Evolutionary conservation across 305 asterid species (phyloP).

Genomic region (Coffea humblotiana): DNA sequence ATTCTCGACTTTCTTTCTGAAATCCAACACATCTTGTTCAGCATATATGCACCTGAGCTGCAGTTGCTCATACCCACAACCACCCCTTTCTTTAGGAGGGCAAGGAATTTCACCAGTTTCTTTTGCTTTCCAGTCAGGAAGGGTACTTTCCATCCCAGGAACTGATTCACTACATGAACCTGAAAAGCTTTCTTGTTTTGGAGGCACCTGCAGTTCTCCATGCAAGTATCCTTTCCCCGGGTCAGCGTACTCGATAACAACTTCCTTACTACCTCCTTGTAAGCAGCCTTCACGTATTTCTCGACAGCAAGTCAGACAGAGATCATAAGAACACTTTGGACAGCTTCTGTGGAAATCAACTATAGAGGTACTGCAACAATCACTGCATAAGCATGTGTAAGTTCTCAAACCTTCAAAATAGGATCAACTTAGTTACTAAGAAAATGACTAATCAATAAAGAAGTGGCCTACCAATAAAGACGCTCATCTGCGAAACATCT

Average conservation of each 20-base stretch:
- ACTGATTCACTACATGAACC: slow-evolving; percentile 7
- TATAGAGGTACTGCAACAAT: slow-evolving; percentile 58
- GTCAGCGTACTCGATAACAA: slow-evolving; percentile 16
- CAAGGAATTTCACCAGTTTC: slow-evolving; percentile 57
- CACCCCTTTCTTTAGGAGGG: slow-evolving; percentile 49
- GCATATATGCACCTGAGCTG: slow-evolving; percentile 44
- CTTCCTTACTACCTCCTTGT: slow-evolving; percentile 31
- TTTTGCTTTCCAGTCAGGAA: slow-evolving; percentile 45
- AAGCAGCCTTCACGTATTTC: slow-evolving; percentile 57
- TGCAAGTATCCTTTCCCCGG: slow-evolving; percentile 28
- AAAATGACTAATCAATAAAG: background rate
- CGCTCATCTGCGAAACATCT: slow-evolving; percentile 39
- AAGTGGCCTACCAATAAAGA: slow-evolving; percentile 45
- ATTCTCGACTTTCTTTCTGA: slow-evolving; percentile 36
- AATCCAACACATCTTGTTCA: slow-evolving; percentile 38
- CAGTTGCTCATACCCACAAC: slow-evolving; percentile 49
- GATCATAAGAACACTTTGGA: slow-evolving; percentile 58
- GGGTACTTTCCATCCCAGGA: slow-evolving; percentile 27
- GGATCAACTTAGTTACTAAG: slow-evolving; percentile 2
- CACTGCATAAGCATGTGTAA: slow-evolving; percentile 37
- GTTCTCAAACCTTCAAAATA: slow-evolving; percentile 11
- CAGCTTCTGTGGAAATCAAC: slow-evolving; percentile 65
- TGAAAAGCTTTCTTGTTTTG: slow-evolving; percentile 1
- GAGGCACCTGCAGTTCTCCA: slow-evolving; percentile 16
- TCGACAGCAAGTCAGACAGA: slow-evolving; percentile 58